Conservation (phyloP, 2,329 filamentous ascomycete species). For the Apiospora sp. region DNA sequence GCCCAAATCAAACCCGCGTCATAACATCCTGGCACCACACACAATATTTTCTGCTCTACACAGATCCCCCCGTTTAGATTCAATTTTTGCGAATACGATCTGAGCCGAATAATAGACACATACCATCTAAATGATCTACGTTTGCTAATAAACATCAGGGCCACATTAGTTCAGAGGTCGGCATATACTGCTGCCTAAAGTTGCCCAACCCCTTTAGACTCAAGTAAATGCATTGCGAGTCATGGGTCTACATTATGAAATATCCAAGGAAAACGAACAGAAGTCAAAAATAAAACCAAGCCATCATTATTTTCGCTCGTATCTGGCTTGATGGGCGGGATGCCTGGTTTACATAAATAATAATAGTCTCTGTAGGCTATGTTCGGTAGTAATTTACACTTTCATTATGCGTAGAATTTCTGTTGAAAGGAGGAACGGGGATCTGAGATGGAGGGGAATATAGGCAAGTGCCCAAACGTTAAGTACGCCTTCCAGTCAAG, state of each 20-base stretch:
- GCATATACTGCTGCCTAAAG: background rate
- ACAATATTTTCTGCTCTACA: background rate
- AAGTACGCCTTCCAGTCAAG: background rate
- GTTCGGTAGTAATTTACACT: background rate
- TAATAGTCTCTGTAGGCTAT: too few species aligned
- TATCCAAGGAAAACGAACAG: background rate
- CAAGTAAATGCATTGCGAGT: conserved; percentile 1
- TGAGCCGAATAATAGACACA: background rate
- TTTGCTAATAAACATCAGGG: background rate
- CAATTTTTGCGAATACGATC: background rate
- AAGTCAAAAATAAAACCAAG: background rate
- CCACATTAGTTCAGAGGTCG: background rate
- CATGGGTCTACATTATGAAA: background rate
- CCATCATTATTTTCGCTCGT: background rate
- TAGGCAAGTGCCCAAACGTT: background rate
- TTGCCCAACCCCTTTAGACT: background rate
- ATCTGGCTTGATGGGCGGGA: too few species aligned
- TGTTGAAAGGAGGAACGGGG: background rate
- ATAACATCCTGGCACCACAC: background rate
- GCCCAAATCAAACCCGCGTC: background rate
- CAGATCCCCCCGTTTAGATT: background rate
- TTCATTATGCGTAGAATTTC: background rate
- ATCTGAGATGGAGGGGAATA: background rate
- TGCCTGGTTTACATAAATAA: too few species aligned
- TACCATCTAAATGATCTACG: too few species aligned